Evolutionary conservation across 768 basidiomycete species (phyloP).

Genomic region (Neoboletus magnificus): DNA sequence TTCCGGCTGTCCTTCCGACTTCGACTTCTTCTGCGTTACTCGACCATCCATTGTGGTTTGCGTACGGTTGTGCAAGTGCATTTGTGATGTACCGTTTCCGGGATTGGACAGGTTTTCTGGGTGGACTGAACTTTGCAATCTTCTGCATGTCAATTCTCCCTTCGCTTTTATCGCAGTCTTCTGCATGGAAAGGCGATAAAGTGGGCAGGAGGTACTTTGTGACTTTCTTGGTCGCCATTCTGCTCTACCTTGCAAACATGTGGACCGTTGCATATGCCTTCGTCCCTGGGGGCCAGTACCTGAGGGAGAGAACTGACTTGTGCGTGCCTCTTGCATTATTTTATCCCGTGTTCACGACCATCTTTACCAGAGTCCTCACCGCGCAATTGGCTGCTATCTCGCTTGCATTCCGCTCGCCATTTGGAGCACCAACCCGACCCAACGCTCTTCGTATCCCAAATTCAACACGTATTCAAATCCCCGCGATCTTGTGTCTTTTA

Average conservation of each 20-base stretch:
- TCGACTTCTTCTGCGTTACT: constrained; percentile 27
- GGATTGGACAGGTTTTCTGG: constrained; percentile 68
- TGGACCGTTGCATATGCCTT: constrained; percentile 92
- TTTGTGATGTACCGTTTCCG: constrained; percentile 56
- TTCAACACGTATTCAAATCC: constrained; percentile 28
- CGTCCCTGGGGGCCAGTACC: constrained; percentile 71
- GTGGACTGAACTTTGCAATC: constrained; percentile 58
- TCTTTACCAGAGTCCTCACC: constrained; percentile 44
- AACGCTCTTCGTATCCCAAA: constrained; percentile 15
- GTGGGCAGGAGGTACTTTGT: constrained; percentile 50
- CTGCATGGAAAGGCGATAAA: constrained; percentile 33
- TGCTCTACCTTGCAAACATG: constrained; percentile 66
- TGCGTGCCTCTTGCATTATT: constrained; percentile 34
- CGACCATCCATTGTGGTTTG: constrained; percentile 50
- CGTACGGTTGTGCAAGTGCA: constrained; percentile 48
- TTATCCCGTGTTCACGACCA: background rate
- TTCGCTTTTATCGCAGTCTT: constrained; percentile 45
- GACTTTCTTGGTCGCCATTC: constrained; percentile 57
- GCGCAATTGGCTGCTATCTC: constrained; percentile 52
- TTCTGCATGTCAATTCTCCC: constrained; percentile 69
- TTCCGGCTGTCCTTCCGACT: constrained; percentile 35
- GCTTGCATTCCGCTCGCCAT: constrained; percentile 44
- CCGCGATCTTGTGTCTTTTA: constrained; percentile 36
- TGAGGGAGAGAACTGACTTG: constrained; percentile 77
- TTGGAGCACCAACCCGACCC: background rate